phyloP scores from a whole-genome alignment of 192 early-diverging fungal species.

The Rhizophagus prolifer region DNA sequence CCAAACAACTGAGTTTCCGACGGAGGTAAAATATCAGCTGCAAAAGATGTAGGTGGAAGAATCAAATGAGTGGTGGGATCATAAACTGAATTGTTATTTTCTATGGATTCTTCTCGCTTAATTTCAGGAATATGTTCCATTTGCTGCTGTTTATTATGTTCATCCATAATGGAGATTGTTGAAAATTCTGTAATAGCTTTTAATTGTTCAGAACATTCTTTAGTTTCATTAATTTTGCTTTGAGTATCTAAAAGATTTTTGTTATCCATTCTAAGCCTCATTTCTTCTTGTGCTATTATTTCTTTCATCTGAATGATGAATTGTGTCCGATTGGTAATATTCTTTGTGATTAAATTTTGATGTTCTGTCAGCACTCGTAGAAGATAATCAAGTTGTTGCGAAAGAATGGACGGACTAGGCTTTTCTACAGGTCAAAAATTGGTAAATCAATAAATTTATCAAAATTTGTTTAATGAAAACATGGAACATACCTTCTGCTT shows the following conservation, averaged over 20 bases:
- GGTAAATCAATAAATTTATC: neutral
- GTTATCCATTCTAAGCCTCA: conserved; percentile 2
- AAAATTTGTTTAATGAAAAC: neutral
- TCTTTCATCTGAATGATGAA: conserved; percentile 11
- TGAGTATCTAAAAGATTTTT: conserved; percentile 5
- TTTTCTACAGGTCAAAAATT: conserved; percentile 9
- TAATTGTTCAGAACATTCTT: conserved; percentile 20
- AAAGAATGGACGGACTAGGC: conserved; percentile 3
- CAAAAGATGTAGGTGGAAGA: neutral
- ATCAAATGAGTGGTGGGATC: conserved; percentile 1
- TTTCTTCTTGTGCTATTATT: conserved; percentile 15
- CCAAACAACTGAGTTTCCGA: conserved; percentile 5
- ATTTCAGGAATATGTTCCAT: neutral
- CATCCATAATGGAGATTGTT: neutral
- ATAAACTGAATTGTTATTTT: neutral
- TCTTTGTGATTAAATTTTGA: neutral
- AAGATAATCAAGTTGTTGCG: conserved; percentile 17
- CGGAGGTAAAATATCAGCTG: neutral
- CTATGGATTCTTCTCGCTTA: neutral
- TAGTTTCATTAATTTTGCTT: conserved; percentile 15
- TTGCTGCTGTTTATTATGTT: neutral
- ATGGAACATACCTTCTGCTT: neutral
- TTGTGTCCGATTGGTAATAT: neutral
- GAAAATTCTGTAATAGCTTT: conserved; percentile 1
- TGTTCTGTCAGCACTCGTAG: neutral